phyloP scores from a whole-genome alignment of 2,329 filamentous ascomycete genomes.

The Aspergillus niger region DNA sequence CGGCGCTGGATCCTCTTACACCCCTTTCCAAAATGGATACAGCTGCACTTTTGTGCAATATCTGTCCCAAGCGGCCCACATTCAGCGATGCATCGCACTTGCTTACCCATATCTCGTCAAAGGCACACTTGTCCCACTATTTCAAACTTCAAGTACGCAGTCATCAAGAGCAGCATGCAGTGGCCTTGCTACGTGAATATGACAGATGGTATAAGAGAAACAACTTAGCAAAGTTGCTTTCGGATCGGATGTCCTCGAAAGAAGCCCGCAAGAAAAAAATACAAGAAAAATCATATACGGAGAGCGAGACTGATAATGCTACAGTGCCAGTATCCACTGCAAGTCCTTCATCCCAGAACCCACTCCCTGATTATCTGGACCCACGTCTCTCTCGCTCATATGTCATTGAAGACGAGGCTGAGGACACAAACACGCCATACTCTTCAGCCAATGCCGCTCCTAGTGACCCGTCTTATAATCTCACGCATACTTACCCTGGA shows the following conservation, averaged over 20 bases:
- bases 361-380: slow-evolving; percentile 29
- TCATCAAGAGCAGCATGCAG: slow-evolving; percentile 66
- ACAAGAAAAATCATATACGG: slow-evolving; percentile 6
- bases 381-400: slow-evolving; percentile 30
- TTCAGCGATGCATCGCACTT: slow-evolving; percentile 93
- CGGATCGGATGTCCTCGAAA: slow-evolving; percentile 76
- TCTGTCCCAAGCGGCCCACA: slow-evolving; percentile 75
- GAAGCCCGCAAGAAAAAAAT: slow-evolving; percentile 62
- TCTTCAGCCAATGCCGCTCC: slow-evolving; percentile 13
- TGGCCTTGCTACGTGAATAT: slow-evolving; percentile 65
- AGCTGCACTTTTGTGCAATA: slow-evolving; percentile 75
- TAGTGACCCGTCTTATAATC: neutral
- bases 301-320: slow-evolving; percentile 11
- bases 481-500: slow-evolving; percentile 1
- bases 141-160: slow-evolving; percentile 78
- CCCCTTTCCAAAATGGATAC: slow-evolving; percentile 37
- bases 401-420: slow-evolving; percentile 7
- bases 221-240: slow-evolving; percentile 71
- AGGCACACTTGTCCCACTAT: slow-evolving; percentile 82
- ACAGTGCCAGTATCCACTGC: neutral
- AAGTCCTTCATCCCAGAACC: neutral
- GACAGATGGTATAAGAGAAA: slow-evolving; percentile 76
- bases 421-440: slow-evolving; percentile 4
- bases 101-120: slow-evolving; percentile 88
- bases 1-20: neutral